Evolutionary conservation across 768 basidiomycete genomes (phyloP).

Genomic region (Neoboletus subvelutipes): DNA sequence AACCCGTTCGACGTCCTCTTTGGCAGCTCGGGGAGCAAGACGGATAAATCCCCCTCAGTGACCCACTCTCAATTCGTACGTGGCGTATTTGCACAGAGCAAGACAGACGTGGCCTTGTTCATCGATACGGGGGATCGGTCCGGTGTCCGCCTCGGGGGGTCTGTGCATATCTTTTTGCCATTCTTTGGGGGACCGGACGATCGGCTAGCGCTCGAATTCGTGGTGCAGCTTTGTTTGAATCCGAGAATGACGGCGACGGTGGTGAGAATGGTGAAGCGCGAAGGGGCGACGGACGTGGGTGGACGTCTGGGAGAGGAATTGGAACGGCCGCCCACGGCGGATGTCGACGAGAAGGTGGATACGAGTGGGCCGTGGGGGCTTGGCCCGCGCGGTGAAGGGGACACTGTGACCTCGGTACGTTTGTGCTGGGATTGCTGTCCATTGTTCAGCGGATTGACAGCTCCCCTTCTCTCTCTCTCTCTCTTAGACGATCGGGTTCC

Average conservation of each 20-base stretch:
- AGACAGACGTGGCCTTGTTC: slow-evolving; percentile 78
- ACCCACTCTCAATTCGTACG: slow-evolving; percentile 85
- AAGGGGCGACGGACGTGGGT: slow-evolving; percentile 32
- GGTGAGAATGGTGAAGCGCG: slow-evolving; percentile 58
- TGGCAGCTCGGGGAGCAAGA: slow-evolving; percentile 21
- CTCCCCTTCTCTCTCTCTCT: too few relatives aligned
- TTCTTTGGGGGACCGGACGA: slow-evolving; percentile 97
- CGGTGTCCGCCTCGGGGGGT: slow-evolving; percentile 26
- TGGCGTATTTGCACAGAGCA: slow-evolving; percentile 68
- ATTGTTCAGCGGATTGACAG: not conserved
- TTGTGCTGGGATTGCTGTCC: not conserved
- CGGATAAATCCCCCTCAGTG: slow-evolving; percentile 46
- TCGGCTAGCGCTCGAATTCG: slow-evolving; percentile 79
- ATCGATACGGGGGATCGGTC: slow-evolving; percentile 59
- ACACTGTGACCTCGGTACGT: slow-evolving; percentile 11
- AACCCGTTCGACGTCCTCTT: slow-evolving; percentile 78
- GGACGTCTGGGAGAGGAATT: slow-evolving; percentile 3
- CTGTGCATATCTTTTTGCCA: slow-evolving; percentile 75
- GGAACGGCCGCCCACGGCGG: slow-evolving; percentile 25
- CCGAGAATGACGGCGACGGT: slow-evolving; percentile 72
- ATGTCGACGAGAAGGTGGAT: slow-evolving; percentile 17
- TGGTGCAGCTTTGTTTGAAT: slow-evolving; percentile 81
- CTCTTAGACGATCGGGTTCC: slow-evolving; percentile 39
- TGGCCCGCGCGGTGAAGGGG: not conserved
- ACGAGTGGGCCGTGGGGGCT: not conserved